Conservation (phyloP, 208 protist genomes). For the Leptomonas pyrrhocoris region DNA sequence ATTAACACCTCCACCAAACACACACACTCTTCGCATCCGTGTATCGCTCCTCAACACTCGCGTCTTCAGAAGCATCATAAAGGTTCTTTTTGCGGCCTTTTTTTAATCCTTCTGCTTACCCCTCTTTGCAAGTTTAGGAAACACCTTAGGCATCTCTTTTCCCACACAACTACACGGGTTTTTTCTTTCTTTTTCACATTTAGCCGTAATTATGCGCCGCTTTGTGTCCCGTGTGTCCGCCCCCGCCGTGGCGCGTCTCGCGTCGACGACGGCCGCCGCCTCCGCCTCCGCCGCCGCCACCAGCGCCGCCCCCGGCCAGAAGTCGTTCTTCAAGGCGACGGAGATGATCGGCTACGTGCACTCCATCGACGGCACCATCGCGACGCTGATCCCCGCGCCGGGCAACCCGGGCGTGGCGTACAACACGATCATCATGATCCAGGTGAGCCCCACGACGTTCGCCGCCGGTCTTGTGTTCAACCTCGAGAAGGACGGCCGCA, state of each 20-base stretch:
- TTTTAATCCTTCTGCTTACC: too few relatives aligned
- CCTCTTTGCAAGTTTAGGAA: too few relatives aligned
- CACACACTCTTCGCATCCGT: too few relatives aligned
- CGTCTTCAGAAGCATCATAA: too few relatives aligned
- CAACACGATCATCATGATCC: conserved; percentile 89
- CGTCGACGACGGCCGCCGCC: conserved; percentile 37
- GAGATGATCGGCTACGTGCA: conserved; percentile 89
- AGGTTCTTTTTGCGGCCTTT: too few relatives aligned
- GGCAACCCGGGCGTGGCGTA: conserved; percentile 80
- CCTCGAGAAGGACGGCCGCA: conserved; percentile 86
- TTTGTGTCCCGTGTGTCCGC: conserved; percentile 52
- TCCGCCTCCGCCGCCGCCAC: conserved; percentile 33
- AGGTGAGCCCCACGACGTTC: conserved; percentile 80
- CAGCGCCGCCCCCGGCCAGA: conserved; percentile 51
- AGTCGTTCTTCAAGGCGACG: conserved; percentile 84
- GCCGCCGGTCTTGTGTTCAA: conserved; percentile 84
- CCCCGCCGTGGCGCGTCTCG: conserved; percentile 46
- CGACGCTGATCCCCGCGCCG: conserved; percentile 78
- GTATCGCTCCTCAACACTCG: too few relatives aligned
- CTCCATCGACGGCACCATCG: conserved; percentile 89
- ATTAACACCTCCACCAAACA: too few relatives aligned
- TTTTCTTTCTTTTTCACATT: neutral
- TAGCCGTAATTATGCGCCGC: conserved; percentile 47
- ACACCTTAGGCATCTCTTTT: neutral
- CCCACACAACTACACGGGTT: conserved; percentile 1